phyloP scores from a whole-genome alignment of 495 filamentous ascomycete genomes.

The Thermothielavioides terrestris region DNA sequence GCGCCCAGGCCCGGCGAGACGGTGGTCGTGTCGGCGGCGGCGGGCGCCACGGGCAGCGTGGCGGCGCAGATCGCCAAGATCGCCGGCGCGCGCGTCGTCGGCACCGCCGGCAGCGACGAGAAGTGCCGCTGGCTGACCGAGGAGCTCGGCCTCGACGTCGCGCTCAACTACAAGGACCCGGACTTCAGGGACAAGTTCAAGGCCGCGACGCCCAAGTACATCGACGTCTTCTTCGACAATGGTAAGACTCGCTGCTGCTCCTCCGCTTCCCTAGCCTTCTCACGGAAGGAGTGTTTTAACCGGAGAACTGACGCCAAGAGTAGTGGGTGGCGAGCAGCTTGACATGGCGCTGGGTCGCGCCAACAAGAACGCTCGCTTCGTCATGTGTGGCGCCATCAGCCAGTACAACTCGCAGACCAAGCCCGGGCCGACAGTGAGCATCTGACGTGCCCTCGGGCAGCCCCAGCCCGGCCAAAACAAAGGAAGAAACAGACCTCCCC shows the following conservation, averaged over 20 bases:
- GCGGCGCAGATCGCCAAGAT: slow-evolving; percentile 64
- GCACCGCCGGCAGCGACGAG: slow-evolving; percentile 54
- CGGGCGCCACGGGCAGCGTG: slow-evolving; percentile 61
- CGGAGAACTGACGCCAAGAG: not conserved
- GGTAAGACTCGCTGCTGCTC: slow-evolving; percentile 28
- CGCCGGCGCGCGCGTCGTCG: slow-evolving; percentile 51
- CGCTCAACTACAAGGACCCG: slow-evolving; percentile 56
- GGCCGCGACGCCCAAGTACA: slow-evolving; percentile 50
- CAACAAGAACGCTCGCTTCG: slow-evolving; percentile 48
- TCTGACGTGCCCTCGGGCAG: too few species aligned
- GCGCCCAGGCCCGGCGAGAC: slow-evolving; percentile 49
- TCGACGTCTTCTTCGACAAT: slow-evolving; percentile 64
- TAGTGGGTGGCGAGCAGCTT: slow-evolving; percentile 54
- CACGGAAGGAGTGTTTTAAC: not conserved
- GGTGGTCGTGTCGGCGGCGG: slow-evolving; percentile 61
- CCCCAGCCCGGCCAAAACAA: too few species aligned
- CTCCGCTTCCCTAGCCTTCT: too few species aligned
- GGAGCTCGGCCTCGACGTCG: slow-evolving; percentile 53
- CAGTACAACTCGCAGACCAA: slow-evolving; percentile 34
- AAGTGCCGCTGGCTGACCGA: slow-evolving; percentile 56
- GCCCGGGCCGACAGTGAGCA: slow-evolving; percentile 20
- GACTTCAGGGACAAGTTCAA: slow-evolving; percentile 49
- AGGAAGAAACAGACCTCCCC: not conserved
- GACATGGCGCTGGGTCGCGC: slow-evolving; percentile 52
- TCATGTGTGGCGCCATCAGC: slow-evolving; percentile 47